Base-by-base conservation (phyloP, 1,284 basidiomycete species). In the Moniliophthora roreri region DNA sequence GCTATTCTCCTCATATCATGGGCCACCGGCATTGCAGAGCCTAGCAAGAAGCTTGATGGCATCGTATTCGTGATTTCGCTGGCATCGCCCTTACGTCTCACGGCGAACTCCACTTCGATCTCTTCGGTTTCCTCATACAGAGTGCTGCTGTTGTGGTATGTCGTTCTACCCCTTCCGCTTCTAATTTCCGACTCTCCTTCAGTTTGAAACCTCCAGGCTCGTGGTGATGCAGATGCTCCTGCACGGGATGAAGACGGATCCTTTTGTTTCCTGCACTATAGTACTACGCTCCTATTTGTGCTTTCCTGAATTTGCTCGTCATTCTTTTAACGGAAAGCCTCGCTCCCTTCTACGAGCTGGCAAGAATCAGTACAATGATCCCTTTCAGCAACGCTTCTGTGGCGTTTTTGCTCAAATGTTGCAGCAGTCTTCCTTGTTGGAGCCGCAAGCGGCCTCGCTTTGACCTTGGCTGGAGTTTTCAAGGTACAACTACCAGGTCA, bases 221-320 rank as follows among this genome's bases (percentile, higher is more conserved):
- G 94, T 98, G 41, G 95, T 98, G 89, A 97, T 98, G 59, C 91
- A 98, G 70, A 86, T 96, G 53, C 84, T 98, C 40, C 80, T 98
- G 2, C 95, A 98, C 70, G 95, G 95, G 47, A 78, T 97, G 69
- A 96, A 98, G 78, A 93, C 98, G 95, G 93, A 97, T 71, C 95
- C 95, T 2, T 82, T 98, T 26, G 93, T 96, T 23, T 97, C 93
- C 28, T n/a, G n/a, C n/a, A n/a, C 77, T 98, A 52, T 93, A 98
- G 76, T 98, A 97, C 79, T 95, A 94, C 69, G 93, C 93, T 7
- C 93, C 93, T 15, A 91, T 98, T 51, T 98, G 96, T 69, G 95
- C 95, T 1, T 70, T 80, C 56, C 89, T 98, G 77, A 98, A 98
- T 73, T 80, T 93, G 35, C 66, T 81, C 52, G 76, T 95, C 54